Evolutionary conservation across 345 rosid genomes (phyloP), one percentile per base, ranked within the genome.

Genomic region (Eucalyptus curtisii): DNA sequence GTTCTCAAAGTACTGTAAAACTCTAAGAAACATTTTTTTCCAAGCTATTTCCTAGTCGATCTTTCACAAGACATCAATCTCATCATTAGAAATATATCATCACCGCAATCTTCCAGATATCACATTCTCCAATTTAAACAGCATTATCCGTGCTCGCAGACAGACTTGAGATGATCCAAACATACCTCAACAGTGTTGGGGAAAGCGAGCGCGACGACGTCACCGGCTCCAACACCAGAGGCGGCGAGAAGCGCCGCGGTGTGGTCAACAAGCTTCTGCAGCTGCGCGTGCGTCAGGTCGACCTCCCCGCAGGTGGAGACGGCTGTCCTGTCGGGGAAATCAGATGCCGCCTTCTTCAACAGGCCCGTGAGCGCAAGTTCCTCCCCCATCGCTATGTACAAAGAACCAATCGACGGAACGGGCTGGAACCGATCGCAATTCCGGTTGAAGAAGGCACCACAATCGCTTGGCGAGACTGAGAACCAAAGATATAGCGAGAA

Each of bases 111-210:
- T 71, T 40, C 81, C 24, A 33, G 25, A 37, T 71, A 71, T 53
- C 20, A 6, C 59, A 53, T 7, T 53, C 59, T 7, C 25, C 8
- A 71, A 33, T 71, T 71, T 33, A 19, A 71, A 71, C 12, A 33
- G 19, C 80, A 33, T 68, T 42, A 33, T 9, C 24, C 40, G 10
- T 85, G 44, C 20, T 10, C 48, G 4, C 24, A 22, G 19, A 33
- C 24, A 33, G 44, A 33, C 44, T 33, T 44, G 0, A 49, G 80
- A 33, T 19, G 44, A 68, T 37, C 25, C 4, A 24, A 7, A 20
- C 33, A 44, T 44, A 96, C 97, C 98, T 97, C 98, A 31, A 96
- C 93, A 48, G 95, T 89, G 90, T 95, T 95, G 42, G 94, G 94
- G 89, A 95, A 95, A 50, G 95, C 91, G 89, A 95, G 95, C 45